Conservation (phyloP, 1,284 basidiomycete species). For the Cryptococcus amylolentus region DNA sequence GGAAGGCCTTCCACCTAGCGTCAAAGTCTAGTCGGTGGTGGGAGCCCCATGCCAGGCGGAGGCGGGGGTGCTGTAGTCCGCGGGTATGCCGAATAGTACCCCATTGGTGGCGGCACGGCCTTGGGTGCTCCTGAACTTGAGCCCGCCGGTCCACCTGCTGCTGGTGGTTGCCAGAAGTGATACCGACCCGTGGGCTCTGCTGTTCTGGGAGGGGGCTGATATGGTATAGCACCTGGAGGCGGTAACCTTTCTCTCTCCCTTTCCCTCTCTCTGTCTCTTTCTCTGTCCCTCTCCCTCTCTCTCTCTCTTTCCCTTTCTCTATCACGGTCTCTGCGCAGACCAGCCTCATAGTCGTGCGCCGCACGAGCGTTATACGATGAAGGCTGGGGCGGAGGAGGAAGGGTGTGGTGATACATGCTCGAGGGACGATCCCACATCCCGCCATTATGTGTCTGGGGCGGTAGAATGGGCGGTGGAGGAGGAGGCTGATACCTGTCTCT, state of each 20-base stretch:
- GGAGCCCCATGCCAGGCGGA: not conserved
- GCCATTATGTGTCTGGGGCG: not conserved
- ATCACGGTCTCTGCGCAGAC: not conserved
- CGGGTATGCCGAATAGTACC: not conserved
- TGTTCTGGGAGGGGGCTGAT: not conserved
- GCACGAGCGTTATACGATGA: not conserved
- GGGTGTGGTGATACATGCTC: not conserved
- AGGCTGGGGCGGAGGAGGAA: not conserved
- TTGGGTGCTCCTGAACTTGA: not conserved
- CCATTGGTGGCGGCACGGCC: not conserved
- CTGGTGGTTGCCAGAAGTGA: not conserved
- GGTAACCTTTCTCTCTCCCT: not conserved
- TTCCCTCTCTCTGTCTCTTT: too few relatives aligned
- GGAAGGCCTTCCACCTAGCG: not conserved
- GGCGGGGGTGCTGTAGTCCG: not conserved
- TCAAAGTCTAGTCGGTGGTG: not conserved
- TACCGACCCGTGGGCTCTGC: not conserved
- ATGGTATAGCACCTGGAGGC: not conserved
- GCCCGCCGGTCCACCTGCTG: not conserved
- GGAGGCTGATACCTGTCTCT: not conserved
- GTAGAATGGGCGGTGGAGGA: not conserved
- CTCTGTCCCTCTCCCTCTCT: not conserved
- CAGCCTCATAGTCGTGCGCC: conserved; percentile 1
- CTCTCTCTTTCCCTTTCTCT: not conserved
- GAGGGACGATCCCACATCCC: not conserved